A percentile compares a stretch with the other conserved stretches of the same genome.
These are phyloP conservation scores for Neocucurbitaria cava DNA, from an alignment of 2,329 filamentous ascomycete genomes.

Conservation along the genomic window DNA sequence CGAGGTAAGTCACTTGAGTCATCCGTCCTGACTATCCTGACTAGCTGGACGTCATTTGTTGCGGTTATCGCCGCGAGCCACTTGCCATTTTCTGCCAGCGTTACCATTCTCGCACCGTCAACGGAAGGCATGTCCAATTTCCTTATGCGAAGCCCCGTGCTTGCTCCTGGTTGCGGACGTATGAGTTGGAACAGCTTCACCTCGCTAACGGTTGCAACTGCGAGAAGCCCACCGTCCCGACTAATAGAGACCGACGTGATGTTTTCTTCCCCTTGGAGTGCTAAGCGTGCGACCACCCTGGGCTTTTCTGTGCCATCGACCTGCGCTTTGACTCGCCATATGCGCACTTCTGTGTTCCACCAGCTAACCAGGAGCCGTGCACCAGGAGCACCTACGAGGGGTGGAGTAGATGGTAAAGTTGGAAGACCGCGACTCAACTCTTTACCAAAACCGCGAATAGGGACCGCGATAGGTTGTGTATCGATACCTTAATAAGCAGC, in stretches of 20 bases:
- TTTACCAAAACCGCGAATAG: conserved; percentile 75
- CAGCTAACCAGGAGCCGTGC: conserved; percentile 84
- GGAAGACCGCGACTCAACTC: conserved; percentile 84
- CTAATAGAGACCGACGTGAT: conserved; percentile 79
- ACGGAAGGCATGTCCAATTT: conserved; percentile 70
- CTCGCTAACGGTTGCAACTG: conserved; percentile 75
- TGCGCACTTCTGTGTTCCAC: conserved; percentile 87
- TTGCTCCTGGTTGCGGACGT: conserved; percentile 58
- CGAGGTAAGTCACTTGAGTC: conserved; percentile 46
- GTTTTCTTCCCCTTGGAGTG: conserved; percentile 72
- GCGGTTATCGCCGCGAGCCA: conserved; percentile 68
- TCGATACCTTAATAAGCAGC: conserved; percentile 70
- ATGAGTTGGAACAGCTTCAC: conserved; percentile 79
- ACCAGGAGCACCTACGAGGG: conserved; percentile 73
- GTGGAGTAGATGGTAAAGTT: conserved; percentile 80
- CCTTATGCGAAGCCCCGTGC: conserved; percentile 71
- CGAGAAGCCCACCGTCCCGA: conserved; percentile 72
- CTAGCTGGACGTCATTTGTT: conserved; percentile 55
- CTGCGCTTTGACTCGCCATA: conserved; percentile 73
- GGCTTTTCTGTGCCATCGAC: conserved; percentile 54
- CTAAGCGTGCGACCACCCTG: conserved; percentile 50
- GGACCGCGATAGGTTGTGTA: conserved; percentile 80
- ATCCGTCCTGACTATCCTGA: conserved; percentile 55
- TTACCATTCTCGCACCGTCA: conserved; percentile 73
- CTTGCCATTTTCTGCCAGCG: conserved; percentile 72